Base-by-base conservation (phyloP, 371 early-diverging fungal genomes). In the Mortierella sp. region DNA sequence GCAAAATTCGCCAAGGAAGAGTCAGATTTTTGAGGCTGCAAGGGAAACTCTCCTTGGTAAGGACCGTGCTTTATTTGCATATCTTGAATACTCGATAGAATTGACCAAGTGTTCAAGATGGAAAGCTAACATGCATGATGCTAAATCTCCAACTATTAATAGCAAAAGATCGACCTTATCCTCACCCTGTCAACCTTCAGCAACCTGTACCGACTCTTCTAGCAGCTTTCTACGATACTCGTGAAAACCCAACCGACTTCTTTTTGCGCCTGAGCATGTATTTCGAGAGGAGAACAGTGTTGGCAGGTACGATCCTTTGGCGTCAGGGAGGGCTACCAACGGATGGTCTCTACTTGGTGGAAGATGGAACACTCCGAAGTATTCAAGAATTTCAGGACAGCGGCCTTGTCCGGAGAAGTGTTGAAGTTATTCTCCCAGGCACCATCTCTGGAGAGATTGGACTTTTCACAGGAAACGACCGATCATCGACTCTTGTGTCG, bases 371-470 rank as follows among this genome's bases (percentile, higher is more conserved):
- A 28, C 85, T 96, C 7, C 88, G 89, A 12, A 89, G 89, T 26
- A 68, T 84, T 6, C 89, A 90, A 74, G 79, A 84, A 45, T 78
- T 86, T n/a, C 65, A 69, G 40, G 85, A 86, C 31, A 85, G 86
- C 51, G 84, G 85, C 15, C 53, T 72, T 37, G 61, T 75, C 53
- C 66, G 66, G 12, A 64, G 77, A 31, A 72, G 47, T 80, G 13
- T 88, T 0, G 95, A 94, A 74, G 90, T 91, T 10, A 90, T 93
- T 15, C 76, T 95, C 26, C 92, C 94, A 0, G 94, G 94, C 17
- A 92, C 94, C 1, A 86, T 93, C 3, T 86, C 93, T n/a, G 95
- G 95, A 4, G 95, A 93, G 76, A 76, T 94, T 51, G 86, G 92
- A 0, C 85, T 95, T 35, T 89, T 93, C 37, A 89, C 91, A 4